Conservation (phyloP, 768 basidiomycete genomes). For the Leccinum truebloodii region DNA sequence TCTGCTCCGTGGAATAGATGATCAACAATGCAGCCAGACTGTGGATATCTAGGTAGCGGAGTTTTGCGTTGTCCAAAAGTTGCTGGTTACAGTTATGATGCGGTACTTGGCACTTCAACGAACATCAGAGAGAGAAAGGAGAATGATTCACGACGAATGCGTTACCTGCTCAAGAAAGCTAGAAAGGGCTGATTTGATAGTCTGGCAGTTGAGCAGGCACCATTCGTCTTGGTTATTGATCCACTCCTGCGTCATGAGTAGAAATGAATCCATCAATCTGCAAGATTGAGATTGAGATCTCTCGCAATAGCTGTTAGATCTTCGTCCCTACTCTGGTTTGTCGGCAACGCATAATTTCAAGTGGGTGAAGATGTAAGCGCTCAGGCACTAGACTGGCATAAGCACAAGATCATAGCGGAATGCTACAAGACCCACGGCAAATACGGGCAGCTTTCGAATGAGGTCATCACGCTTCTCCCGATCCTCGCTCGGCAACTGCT, state of each 20-base stretch:
- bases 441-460: constrained; percentile 20
- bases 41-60: constrained; percentile 26
- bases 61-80: constrained; percentile 8
- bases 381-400: constrained; percentile 17
- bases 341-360: constrained; percentile 24
- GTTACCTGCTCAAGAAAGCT: constrained; percentile 17
- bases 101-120: constrained; percentile 16
- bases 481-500: constrained; percentile 11
- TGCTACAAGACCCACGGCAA: constrained; percentile 16
- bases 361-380: constrained; percentile 28
- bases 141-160: not conserved
- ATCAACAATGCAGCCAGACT: constrained; percentile 25
- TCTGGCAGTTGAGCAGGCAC: constrained; percentile 26
- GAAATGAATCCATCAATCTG: constrained; percentile 23
- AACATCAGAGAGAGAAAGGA: not conserved
- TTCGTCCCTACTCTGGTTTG: constrained; percentile 14
- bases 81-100: constrained; percentile 25
- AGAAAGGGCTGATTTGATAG: constrained; percentile 17
- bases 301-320: not conserved
- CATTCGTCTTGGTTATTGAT: constrained; percentile 20
- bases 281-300: not conserved
- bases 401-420: not conserved
- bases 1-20: constrained; percentile 21
- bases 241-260: constrained; percentile 21
- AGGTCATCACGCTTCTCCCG: constrained; percentile 22